These are phyloP conservation scores for Daldinia childiae DNA, from an alignment of 495 filamentous ascomycete genomes.

Conservation along the genomic window DNA sequence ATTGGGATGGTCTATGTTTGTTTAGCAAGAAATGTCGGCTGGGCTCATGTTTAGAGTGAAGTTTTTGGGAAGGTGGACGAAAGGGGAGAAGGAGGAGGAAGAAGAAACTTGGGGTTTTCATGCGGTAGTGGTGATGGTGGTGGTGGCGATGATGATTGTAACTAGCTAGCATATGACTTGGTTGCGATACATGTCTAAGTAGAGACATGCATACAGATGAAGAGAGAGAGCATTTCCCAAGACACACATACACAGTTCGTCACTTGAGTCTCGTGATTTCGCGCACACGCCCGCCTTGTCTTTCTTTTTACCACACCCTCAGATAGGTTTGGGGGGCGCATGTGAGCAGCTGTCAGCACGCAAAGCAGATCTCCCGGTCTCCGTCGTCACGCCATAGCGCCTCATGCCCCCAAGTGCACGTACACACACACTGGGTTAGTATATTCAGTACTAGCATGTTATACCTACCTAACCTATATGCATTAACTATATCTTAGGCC, in stretches of 20 bases:
- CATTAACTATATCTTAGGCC: background rate
- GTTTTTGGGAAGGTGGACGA: background rate
- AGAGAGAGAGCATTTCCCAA: conserved; percentile 26
- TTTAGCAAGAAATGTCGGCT: conserved; percentile 19
- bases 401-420: conserved; percentile 22
- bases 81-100: background rate
- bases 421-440: conserved; percentile 10
- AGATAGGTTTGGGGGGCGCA: conserved; percentile 25
- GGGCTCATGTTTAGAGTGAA: conserved; percentile 15
- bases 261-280: conserved; percentile 43
- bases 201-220: conserved; percentile 30
- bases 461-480: conserved; percentile 12
- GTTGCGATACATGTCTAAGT: conserved; percentile 30
- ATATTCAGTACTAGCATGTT: conserved; percentile 18
- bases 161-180: conserved; percentile 37
- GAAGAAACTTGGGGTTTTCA: conserved; percentile 9
- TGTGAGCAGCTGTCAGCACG: conserved; percentile 44
- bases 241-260: conserved; percentile 23
- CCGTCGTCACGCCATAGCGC: conserved; percentile 43
- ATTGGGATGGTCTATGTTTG: conserved; percentile 35
- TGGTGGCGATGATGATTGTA: conserved; percentile 7
- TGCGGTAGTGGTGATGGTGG: background rate
- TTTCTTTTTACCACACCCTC: conserved; percentile 30
- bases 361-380: conserved; percentile 43
- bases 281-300: conserved; percentile 16